Base-by-base conservation (phyloP, 2,329 filamentous ascomycete genomes). In the Sclerotinia trifoliorum region DNA sequence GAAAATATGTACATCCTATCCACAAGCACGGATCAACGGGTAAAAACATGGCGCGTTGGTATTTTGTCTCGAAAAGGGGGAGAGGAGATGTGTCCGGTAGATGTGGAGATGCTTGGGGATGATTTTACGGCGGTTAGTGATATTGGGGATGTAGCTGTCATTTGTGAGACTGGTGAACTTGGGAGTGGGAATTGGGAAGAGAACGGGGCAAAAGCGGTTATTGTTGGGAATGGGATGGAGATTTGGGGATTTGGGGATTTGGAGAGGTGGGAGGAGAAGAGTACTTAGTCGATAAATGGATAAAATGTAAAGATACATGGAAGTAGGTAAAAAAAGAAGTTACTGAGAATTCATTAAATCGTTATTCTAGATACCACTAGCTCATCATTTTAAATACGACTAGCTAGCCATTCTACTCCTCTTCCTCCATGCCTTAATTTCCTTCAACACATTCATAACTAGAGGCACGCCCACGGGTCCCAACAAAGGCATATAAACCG, bases 401-500 rank as follows among this genome's bases (percentile, higher is more conserved):
- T 24, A 49, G 5, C 24, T 29, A 44, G 49, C 35, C 42, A 64
- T 67, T 35, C 72, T 68, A 65, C 75, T 70, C 70, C 76, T 72
- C 64, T 74, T 74, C 69, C 70, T 75, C 76, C 75, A 77, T 46
- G 76, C 75, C 79, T 88, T 92, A 24, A 95, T 60, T 81, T 98
- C 94, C 75, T 94, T 96, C 56, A 97, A 73, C 39, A 92, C 81
- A 5, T 91, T 90, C 85, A 97, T 91, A 8, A 97, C 78, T 62
- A 99, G 80, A 49, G 95, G 95, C 17, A 98, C 94, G 5, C 92
- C 93, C 52, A 98, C 88, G 0, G 95, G 95, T 0, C 95, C 95
- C 52, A 99, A 81, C 15, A 99, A 81, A 1, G 95, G 95, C 74
- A 99, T 80, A 78, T 99, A 99, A 0, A 99, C 95, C 0, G 95